Percentiles rank a stretch among this genome's conserved stretches.
These are phyloP conservation scores for Ogataea paradorogensis DNA, from an alignment of 805 yeast genomes.

Conservation along the genomic window DNA sequence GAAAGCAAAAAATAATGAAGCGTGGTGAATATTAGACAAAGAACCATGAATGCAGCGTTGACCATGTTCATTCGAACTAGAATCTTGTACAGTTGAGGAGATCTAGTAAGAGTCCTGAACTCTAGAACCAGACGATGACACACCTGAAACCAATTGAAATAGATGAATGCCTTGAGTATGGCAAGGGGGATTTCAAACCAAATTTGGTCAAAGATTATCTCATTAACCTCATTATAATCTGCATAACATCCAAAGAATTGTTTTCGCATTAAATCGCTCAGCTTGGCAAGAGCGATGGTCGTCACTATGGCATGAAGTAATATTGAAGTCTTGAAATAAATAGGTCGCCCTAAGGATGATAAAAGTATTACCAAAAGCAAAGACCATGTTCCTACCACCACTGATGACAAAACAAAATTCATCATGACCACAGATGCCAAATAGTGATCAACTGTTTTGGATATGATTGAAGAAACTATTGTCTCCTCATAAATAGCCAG, in stretches of 20 bases:
- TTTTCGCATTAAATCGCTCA: constrained; percentile 42
- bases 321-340: constrained; percentile 55
- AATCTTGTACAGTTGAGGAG: constrained; percentile 2
- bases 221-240: constrained; percentile 44
- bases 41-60: constrained; percentile 8
- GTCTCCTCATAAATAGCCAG: background rate
- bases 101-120: constrained; percentile 8
- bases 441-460: constrained; percentile 34
- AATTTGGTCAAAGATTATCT: constrained; percentile 36
- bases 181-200: constrained; percentile 39
- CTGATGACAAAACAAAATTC: constrained; percentile 51
- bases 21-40: constrained; percentile 8
- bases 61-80: constrained; percentile 6
- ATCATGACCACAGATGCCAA: constrained; percentile 40
- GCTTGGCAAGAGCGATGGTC: constrained; percentile 47
- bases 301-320: constrained; percentile 51
- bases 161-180: constrained; percentile 43
- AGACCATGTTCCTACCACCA: constrained; percentile 70
- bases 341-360: constrained; percentile 56
- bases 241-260: constrained; percentile 57
- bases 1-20: constrained; percentile 7
- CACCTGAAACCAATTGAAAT: constrained; percentile 44
- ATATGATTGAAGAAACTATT: constrained; percentile 37
- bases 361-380: constrained; percentile 54
- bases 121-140: constrained; percentile 13